Base-by-base conservation (phyloP, 495 filamentous ascomycete genomes). In the Cercophora scortea region DNA sequence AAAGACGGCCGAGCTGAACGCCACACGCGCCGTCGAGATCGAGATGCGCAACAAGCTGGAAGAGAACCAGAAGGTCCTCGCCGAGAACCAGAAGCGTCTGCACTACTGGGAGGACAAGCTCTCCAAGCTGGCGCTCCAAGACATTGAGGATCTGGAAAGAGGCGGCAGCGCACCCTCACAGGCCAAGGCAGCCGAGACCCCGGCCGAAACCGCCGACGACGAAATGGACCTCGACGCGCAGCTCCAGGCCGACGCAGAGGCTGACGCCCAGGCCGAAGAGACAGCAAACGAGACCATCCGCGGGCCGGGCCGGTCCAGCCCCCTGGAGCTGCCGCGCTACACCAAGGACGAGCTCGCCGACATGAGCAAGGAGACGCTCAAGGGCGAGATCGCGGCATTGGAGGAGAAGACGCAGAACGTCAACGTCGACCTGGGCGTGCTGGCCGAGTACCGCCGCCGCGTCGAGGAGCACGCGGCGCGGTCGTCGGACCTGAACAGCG, bases 41-140 rank as follows among this genome's bases (percentile, higher is more conserved):
- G 93, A 97, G 67, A 96, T 96, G 90, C 88, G 90, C 47, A 96
- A 96, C 67, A 93, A 95, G 67, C 82, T 97, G 15, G 89, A 97
- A 61, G 91, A 97, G 65, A 91, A 90, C 70, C 89, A 95, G 57
- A 98, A 96, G 68, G 80, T 84, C 10, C 79, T 96, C 18, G 63
- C 70, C 8, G 93, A 98, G 55, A 92, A 93, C 69, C 86, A 95
- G 64, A 91, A 89, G 70, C 82, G 88, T 15, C 73, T 86, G 13
- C 77, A 74, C 32, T 88, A 95, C 72, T 96, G 90, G 89, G 75
- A 88, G 25, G 88, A 95, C 49, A 96, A 96, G 74, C 72, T 94
- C 7, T 75, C 77, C 56, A 96, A 94, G 71, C 76, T 90, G 17
- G 65, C 76, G 8, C 70, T 96, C 17, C 89, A 95, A 53, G 89